A percentile compares a stretch with the other conserved stretches of the same genome.
phyloP scores from a whole-genome alignment of 1,284 basidiomycete species.

The Coniferiporia sulphurascens region DNA sequence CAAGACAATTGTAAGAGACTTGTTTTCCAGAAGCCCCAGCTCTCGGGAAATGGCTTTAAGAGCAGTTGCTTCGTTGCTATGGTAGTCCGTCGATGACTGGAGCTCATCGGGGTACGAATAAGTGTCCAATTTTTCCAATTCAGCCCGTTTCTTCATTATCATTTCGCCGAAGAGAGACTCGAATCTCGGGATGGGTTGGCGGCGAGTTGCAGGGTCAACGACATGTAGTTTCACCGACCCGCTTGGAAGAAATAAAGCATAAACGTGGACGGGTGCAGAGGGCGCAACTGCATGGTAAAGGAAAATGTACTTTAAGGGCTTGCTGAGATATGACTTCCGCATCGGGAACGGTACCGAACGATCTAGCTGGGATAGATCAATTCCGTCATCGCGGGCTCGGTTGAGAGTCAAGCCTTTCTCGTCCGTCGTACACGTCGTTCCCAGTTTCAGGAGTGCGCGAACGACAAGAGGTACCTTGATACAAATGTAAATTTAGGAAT shows the following conservation, averaged over 20 bases:
- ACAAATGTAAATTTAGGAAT: slow-evolving; percentile 13
- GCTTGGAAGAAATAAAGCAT: slow-evolving; percentile 81
- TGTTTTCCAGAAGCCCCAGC: slow-evolving; percentile 66
- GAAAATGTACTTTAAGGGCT: slow-evolving; percentile 78
- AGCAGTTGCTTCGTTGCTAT: slow-evolving; percentile 75
- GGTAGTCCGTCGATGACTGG: slow-evolving; percentile 74
- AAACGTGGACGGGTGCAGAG: slow-evolving; percentile 80
- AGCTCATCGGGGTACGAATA: slow-evolving; percentile 70
- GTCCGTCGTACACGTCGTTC: slow-evolving; percentile 75
- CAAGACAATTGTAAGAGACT: slow-evolving; percentile 73
- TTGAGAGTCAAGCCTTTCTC: slow-evolving; percentile 73
- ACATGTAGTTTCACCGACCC: slow-evolving; percentile 78
- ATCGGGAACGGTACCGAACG: slow-evolving; percentile 53
- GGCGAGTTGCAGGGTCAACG: slow-evolving; percentile 83
- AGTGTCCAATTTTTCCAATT: slow-evolving; percentile 39
- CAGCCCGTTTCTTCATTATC: slow-evolving; percentile 41
- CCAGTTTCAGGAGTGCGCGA: slow-evolving; percentile 81
- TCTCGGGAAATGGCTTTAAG: slow-evolving; percentile 89
- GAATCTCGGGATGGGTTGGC: slow-evolving; percentile 79
- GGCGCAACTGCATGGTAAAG: slow-evolving; percentile 85
- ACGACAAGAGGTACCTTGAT: slow-evolving; percentile 77
- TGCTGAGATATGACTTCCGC: slow-evolving; percentile 72
- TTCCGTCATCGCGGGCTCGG: slow-evolving; percentile 78
- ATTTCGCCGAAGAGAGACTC: slow-evolving; percentile 68
- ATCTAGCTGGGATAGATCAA: slow-evolving; percentile 84